These are phyloP conservation scores for Aspergillaceae sp. DNA, from an alignment of 2,329 filamentous ascomycete genomes.

Conservation along the genomic window DNA sequence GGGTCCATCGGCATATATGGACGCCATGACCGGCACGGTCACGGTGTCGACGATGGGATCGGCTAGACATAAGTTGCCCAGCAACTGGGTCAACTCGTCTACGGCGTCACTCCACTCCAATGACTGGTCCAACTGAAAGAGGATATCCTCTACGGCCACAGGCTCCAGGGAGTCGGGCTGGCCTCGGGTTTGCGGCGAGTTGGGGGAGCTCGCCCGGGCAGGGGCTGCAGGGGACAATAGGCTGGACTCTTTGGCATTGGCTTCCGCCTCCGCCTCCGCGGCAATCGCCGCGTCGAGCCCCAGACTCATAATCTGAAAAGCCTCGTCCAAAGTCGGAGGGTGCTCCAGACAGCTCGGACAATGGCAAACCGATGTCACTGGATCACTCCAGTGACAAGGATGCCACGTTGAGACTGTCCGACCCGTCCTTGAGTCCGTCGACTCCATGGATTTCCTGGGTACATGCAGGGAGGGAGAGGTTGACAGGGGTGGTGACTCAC, in stretches of 20 bases:
- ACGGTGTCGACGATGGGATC: background rate
- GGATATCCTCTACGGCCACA: background rate
- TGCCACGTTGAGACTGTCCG: background rate
- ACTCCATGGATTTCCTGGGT: conserved; percentile 1
- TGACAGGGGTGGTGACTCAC: conserved; percentile 7
- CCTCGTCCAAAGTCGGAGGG: conserved; percentile 1
- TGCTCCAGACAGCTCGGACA: conserved; percentile 6
- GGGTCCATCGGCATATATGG: background rate
- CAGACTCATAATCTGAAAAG: background rate
- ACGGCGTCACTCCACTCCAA: background rate
- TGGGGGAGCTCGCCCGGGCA: background rate
- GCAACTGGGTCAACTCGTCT: background rate
- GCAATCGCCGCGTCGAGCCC: conserved; percentile 1
- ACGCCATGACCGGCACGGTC: background rate
- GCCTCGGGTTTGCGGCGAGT: background rate
- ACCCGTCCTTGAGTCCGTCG: background rate
- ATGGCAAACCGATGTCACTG: conserved; percentile 6
- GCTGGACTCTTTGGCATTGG: background rate
- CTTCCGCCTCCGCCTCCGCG: background rate
- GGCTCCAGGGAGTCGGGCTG: background rate
- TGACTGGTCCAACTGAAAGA: background rate
- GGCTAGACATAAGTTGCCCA: background rate
- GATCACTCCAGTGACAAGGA: conserved; percentile 2
- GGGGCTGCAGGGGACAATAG: background rate
- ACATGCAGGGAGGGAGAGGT: background rate